Conservation (phyloP, 2,329 filamentous ascomycete species). For the Beauveria asiatica region DNA sequence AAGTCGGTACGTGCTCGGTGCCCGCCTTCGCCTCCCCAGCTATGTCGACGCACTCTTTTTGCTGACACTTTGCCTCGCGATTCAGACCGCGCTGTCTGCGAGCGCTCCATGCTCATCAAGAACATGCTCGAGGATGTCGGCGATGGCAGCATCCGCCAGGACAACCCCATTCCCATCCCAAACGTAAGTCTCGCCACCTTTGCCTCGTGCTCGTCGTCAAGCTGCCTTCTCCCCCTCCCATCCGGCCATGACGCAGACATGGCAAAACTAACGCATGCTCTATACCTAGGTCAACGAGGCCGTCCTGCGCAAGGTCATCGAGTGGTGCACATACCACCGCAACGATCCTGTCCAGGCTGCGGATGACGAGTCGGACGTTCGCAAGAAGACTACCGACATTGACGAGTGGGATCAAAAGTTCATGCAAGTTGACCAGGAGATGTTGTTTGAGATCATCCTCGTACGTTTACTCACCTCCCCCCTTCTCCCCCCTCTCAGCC, state of each 20-base stretch:
- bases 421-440: conserved; percentile 99
- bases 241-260: not conserved
- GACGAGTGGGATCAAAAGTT: conserved; percentile 99
- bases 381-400: conserved; percentile 98
- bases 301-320: conserved; percentile 90
- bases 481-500: not conserved
- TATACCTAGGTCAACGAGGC: conserved; percentile 69
- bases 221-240: not conserved
- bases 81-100: conserved; percentile 71
- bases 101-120: conserved; percentile 93
- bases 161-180: conserved; percentile 75
- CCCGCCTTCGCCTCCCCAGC: not conserved
- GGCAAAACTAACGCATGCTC: conserved; percentile 11
- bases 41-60: conserved; percentile 2
- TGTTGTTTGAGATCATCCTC: conserved; percentile 98
- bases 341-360: conserved; percentile 72
- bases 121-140: conserved; percentile 96
- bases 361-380: conserved; percentile 86
- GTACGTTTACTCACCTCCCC: conserved; percentile 41
- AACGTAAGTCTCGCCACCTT: conserved; percentile 48
- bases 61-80: not conserved
- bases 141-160: conserved; percentile 42
- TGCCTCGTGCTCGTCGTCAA: not conserved
- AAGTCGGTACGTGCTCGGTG: conserved; percentile 33
- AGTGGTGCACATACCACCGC: conserved; percentile 96